Evolutionary conservation across 2,329 filamentous ascomycete genomes (phyloP).

Genomic region (Xylariaceae sp.): DNA sequence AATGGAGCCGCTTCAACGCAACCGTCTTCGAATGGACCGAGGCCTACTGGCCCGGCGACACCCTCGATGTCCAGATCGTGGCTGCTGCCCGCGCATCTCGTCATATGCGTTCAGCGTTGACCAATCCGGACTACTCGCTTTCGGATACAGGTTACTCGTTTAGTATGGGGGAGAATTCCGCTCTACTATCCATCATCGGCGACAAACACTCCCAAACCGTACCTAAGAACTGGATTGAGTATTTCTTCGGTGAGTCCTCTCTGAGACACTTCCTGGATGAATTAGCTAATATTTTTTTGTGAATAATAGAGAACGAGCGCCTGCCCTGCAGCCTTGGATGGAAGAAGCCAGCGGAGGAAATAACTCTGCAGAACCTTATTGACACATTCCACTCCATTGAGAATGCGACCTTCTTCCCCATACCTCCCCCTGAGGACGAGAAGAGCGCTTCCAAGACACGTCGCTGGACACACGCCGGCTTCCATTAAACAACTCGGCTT

Average conservation of each 20-base stretch:
- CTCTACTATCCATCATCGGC: conserved; percentile 45
- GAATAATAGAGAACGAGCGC: conserved; percentile 37
- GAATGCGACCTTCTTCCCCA: not conserved
- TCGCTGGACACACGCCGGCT: no score
- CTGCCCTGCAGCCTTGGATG: conserved; percentile 40
- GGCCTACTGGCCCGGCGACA: conserved; percentile 42
- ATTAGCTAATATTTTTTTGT: not conserved
- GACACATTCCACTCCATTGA: not conserved
- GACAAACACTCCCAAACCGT: conserved; percentile 38
- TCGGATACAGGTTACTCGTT: conserved; percentile 38
- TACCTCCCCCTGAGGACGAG: not conserved
- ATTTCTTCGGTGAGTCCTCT: conserved; percentile 38
- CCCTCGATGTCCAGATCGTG: conserved; percentile 38
- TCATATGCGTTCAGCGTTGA: conserved; percentile 40
- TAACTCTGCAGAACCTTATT: conserved; percentile 7
- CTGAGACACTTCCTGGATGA: not conserved
- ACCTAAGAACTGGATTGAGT: conserved; percentile 36
- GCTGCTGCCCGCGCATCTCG: conserved; percentile 45
- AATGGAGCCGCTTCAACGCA: conserved; percentile 50
- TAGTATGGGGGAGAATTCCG: conserved; percentile 45
- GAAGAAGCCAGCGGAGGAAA: conserved; percentile 21
- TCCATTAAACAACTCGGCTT: no score
- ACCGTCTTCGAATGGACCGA: conserved; percentile 44
- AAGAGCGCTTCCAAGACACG: no score
- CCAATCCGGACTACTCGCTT: conserved; percentile 47